Base-by-base conservation (phyloP, 2,329 filamentous ascomycete genomes). In the Claviceps maximensis region DNA sequence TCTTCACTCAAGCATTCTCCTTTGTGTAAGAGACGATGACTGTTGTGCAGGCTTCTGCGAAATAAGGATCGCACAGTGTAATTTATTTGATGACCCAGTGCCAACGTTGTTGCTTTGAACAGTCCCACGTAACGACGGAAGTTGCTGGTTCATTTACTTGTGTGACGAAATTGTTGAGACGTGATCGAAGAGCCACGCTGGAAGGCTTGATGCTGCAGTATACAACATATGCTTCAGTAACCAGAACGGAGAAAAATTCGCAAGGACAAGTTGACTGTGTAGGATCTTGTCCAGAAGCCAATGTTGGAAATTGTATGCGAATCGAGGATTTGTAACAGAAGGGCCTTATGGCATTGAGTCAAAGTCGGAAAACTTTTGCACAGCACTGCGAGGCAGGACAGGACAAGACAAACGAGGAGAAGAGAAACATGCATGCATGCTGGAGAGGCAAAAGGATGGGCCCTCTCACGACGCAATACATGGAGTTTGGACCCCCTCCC, bases 341-440 rank as follows among this genome's bases (percentile, higher is more conserved):
- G 33, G 27, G 27, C 45, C 36, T n/a, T 33, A 44, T 41, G 46
- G 10, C 15, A 33, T 23, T 45, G 46, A 17, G 23, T 41, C 17
- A 15, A 17, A 17, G 42, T 9, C 36, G 31, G 46, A 15, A 38
- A 8, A n/a, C 4, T 38, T n/a, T 38, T n/a, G 36, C 36, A n/a
- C 36, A 38, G 5, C 15, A 38, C 36, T 38, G 36, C 15, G 27
- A 38, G 33, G 19, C 46, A 29, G 33, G 17, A 33, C 36, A 19
- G 31, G 19, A 48, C 7, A 56, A 53, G 50, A 56, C 50, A 54
- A 56, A 55, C 51, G 52, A 54, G 57, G 13, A 29, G 36, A 27
- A 21, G 19, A 23, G 12, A 45, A 45, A 4, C 23, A 15, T 29
- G 25, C 23, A 45, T 25, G 6, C 23, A 15, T 29, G 25, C 23